Percentiles rank a stretch among this genome's conserved stretches.
Evolutionary conservation across 2,329 filamentous ascomycete species (phyloP).

Genomic region (Ophiostoma ips): DNA sequence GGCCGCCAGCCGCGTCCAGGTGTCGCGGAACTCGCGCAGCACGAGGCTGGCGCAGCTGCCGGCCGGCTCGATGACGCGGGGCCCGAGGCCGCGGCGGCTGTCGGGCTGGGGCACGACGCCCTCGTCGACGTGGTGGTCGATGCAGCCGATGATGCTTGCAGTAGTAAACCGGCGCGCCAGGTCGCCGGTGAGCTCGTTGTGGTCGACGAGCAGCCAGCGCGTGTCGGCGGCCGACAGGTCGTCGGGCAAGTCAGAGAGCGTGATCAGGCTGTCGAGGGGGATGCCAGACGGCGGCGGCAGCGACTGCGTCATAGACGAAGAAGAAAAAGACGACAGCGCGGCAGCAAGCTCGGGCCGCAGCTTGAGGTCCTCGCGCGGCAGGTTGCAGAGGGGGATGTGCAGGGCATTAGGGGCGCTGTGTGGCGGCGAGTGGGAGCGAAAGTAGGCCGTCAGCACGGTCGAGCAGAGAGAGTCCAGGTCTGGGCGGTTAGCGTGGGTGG

Average conservation of each 20-base stretch:
- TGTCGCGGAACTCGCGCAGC: constrained; percentile 39
- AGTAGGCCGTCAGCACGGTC: constrained; percentile 59
- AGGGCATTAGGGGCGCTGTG: constrained; percentile 28
- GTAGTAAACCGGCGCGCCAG: constrained; percentile 32
- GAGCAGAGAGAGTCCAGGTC: constrained; percentile 73
- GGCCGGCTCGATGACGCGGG: constrained; percentile 48
- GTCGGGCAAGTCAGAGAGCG: constrained; percentile 33
- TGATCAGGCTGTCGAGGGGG: constrained; percentile 48
- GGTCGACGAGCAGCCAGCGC: constrained; percentile 63
- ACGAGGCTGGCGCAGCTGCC: constrained; percentile 66
- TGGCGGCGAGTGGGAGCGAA: constrained; percentile 43
- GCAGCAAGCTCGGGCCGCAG: constrained; percentile 61
- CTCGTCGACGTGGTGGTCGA: constrained; percentile 75
- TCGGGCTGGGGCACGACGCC: constrained; percentile 28
- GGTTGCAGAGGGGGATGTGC: constrained; percentile 61
- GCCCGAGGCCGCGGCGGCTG: constrained; percentile 23
- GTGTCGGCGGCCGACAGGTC: constrained; percentile 40
- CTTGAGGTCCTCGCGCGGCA: constrained; percentile 51
- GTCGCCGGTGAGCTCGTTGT: constrained; percentile 56
- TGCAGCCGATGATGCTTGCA: constrained; percentile 43
- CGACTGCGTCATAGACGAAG: background rate
- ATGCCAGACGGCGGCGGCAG: too few species aligned
- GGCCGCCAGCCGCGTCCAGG: constrained; percentile 37
- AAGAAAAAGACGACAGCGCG: constrained; percentile 37
- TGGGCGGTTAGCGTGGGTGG: constrained; percentile 24